Base-by-base conservation (phyloP, 2,329 filamentous ascomycete genomes). In the Scedosporium aurantiacum region DNA sequence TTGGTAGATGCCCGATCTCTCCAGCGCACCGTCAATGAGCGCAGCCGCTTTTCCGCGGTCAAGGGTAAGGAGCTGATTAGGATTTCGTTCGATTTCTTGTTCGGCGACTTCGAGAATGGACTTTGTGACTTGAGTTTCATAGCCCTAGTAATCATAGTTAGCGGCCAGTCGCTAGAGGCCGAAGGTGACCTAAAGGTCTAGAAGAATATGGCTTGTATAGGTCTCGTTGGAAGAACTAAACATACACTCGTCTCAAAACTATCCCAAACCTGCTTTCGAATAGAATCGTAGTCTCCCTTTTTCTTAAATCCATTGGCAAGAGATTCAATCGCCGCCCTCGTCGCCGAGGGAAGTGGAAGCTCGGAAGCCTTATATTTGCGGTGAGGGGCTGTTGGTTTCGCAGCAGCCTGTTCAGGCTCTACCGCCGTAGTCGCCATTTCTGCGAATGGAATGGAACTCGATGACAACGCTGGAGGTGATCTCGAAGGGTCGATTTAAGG, bases 281-380 rank as follows among this genome's bases (percentile, higher is more conserved):
- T 82, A 14, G 81, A 77, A 73, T 94, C 90, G 69, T 92, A 94
- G 62, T 88, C 88, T 63, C 90, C 90, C 73, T 90, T 91, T 75
- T 92, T 93, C 74, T 92, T 92, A 76, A 92, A 93, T 10, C 82
- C 87, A 69, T 90, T 86, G n/a, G 89, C 83, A 23, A 93, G 80
- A 16, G 80, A 82, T 67, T 92, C 89, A 62, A 93, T 90, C 1
- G 87, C 85, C 1, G 82, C 81, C 65, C 88, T 81, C 60, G 90
- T 89, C n/a, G 84, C 81, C 2, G 86, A 87, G 4, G 88, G 82
- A 21, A 92, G 75, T 1, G 89, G 89, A 18, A 93, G 78, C 67
- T 93, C 89, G 0, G 86, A 87, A 2, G 88, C 83, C 71, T 90
- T 90, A 70, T 87, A 83, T 68, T 84, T 88, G 67, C 74, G 71